These are phyloP conservation scores for Cytospora chrysosperma DNA, from an alignment of 2,329 filamentous ascomycete genomes.

Conservation along the genomic window DNA sequence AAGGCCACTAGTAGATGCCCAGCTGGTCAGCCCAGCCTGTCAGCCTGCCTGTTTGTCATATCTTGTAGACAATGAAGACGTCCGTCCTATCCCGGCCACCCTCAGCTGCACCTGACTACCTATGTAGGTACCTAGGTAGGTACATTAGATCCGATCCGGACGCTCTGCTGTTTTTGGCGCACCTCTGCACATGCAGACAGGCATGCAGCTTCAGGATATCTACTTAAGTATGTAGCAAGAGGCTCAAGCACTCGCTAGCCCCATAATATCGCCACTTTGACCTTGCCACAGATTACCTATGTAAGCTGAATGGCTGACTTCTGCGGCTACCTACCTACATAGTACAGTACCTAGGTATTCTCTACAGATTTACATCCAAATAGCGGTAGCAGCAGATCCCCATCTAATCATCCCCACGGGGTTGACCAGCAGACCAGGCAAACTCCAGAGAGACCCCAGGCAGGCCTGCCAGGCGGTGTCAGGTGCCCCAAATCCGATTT, in stretches of 20 bases:
- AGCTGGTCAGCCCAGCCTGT: background rate
- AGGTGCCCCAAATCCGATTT: background rate
- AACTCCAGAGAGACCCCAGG: background rate
- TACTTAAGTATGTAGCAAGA: background rate
- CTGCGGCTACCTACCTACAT: too few species aligned
- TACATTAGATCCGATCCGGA: background rate
- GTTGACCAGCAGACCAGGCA: conserved; percentile 5
- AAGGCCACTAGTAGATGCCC: background rate
- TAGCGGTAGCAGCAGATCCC: background rate
- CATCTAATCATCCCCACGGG: conserved; percentile 11
- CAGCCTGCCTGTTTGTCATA: too few species aligned
- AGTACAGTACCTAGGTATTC: too few species aligned
- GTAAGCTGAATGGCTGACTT: background rate
- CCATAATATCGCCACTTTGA: background rate
- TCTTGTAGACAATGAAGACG: background rate
- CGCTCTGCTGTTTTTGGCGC: background rate
- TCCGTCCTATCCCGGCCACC: too few species aligned
- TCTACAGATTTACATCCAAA: background rate
- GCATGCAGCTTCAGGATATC: background rate
- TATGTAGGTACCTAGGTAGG: too few species aligned
- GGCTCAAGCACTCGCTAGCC: background rate
- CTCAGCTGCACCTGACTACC: background rate
- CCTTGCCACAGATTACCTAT: background rate
- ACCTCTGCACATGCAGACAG: too few species aligned
- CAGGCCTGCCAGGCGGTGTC: conserved; percentile 6